Conservation (phyloP, 768 basidiomycete species). For the Coprinellus micaceus region DNA sequence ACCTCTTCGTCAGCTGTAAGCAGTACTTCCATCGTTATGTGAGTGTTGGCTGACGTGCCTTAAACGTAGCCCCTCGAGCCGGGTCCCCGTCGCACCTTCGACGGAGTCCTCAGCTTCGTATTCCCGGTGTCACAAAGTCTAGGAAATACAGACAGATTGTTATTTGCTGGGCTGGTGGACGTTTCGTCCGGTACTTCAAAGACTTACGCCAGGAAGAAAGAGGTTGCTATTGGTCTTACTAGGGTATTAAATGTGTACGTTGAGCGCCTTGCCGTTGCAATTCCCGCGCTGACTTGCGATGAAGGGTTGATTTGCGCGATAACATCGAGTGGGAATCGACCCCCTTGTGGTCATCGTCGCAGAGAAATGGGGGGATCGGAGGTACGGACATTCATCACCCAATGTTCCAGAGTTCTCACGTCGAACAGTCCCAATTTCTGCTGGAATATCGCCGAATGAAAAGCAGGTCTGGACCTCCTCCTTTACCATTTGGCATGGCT, state of each 20-base stretch:
- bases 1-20: background rate
- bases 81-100: background rate
- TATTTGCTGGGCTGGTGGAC: constrained; percentile 33
- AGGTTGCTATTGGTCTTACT: constrained; percentile 45
- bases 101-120: constrained; percentile 4
- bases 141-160: background rate
- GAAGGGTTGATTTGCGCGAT: constrained; percentile 52
- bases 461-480: constrained; percentile 53
- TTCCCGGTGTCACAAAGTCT: background rate
- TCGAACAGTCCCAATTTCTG: constrained; percentile 53
- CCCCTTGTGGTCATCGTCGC: constrained; percentile 39
- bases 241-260: constrained; percentile 53
- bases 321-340: constrained; percentile 49
- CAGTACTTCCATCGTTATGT: background rate
- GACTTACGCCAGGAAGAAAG: constrained; percentile 21
- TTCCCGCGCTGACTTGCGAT: background rate
- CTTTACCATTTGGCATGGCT: constrained; percentile 36
- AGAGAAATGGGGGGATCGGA: constrained; percentile 50
- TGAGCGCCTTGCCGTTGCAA: background rate
- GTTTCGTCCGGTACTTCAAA: constrained; percentile 26
- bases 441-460: constrained; percentile 56
- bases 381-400: background rate
- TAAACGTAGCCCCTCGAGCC: background rate
- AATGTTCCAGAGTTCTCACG: constrained; percentile 8
- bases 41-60: background rate